Base-by-base conservation (phyloP, 805 yeast genomes). In the Ogataea haglerorum region DNA sequence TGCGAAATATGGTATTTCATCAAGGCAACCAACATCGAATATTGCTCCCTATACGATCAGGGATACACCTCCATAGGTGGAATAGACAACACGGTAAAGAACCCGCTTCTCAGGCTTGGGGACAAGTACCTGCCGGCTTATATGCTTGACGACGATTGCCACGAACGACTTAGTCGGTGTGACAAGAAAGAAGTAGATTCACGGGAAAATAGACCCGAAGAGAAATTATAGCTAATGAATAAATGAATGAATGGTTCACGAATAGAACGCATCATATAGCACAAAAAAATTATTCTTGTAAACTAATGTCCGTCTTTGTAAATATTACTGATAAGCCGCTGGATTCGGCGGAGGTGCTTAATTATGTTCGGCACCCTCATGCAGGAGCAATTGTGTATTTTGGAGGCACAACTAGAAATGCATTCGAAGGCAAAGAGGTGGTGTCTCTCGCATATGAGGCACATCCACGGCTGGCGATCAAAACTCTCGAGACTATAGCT, bases 11-110 rank as follows among this genome's bases (percentile, higher is more conserved):
- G 99, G 99, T 77, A 78, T 49, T 90, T 91, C 56, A 62, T 91
- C 36, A 63, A 78, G 15, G 73, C 65, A 16, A 66, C 78, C 15
- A 57, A 71, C n/a, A 71, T 82, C 30, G 72, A 72, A 3, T 89
- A 91, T 58, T 91, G 98, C 58, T 52, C 57, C 2, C 64, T 93
- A 41, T 93, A 93, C 55, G 95, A 85, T 50, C 41, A 51, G 26
- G 99, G 99, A 0, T 93, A 83, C 56, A 90, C 99, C 1, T 86
- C 96, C 1, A 63, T 93, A 14, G 99, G 99, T 2, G 93, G 95
- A 0, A 65, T 78, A 1, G 65, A 74, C 40, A 75, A 78, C 30
- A 91, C 99, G 0, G 53, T 73, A 2, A 78, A 75, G 24, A 93
- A 93, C 58, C 95, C 95, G 10, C 69, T 65, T 40, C 59, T 85